phyloP scores from a whole-genome alignment of 202 grass and related monocot genomes.

The Musa balbisiana region DNA sequence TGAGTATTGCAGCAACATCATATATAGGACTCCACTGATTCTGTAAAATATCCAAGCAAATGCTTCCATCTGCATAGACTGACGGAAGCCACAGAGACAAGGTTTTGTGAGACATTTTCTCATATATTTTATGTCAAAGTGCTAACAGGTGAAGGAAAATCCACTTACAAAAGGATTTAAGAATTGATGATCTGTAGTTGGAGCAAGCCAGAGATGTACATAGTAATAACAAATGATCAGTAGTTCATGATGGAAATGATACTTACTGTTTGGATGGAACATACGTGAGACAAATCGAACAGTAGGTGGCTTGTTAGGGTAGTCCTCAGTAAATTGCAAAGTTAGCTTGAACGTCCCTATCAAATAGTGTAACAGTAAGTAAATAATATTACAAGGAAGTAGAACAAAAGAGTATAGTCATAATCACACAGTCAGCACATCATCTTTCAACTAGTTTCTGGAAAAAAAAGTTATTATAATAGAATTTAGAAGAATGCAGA shows the following conservation, averaged over 20 bases:
- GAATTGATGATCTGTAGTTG: not conserved
- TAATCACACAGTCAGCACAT: not conserved
- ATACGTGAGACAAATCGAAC: conserved; percentile 89
- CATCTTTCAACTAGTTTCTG: not conserved
- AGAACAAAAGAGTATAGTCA: not conserved
- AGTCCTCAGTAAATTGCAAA: conserved; percentile 79
- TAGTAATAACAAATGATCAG: not conserved
- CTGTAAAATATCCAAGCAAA: conserved; percentile 92
- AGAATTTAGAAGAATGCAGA: too few relatives aligned
- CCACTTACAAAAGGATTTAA: not conserved
- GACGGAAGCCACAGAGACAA: conserved; percentile 10
- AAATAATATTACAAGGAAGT: conserved; percentile 7
- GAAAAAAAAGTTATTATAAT: not conserved
- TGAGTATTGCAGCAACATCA: conserved; percentile 93
- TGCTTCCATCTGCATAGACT: conserved; percentile 94
- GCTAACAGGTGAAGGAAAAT: not conserved
- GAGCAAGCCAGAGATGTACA: not conserved
- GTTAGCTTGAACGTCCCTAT: conserved; percentile 89
- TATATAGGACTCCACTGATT: conserved; percentile 99
- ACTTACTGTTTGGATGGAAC: conserved; percentile 86
- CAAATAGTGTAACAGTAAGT: conserved; percentile 18
- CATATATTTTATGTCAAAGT: not conserved
- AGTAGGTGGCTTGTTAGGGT: conserved; percentile 88
- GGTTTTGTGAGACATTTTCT: not conserved
- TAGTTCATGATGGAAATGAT: not conserved